Percentiles rank a stretch among this genome's conserved stretches.
Evolutionary conservation across 1,284 basidiomycete genomes (phyloP).

Genomic region (Chondrostereum purpureum): DNA sequence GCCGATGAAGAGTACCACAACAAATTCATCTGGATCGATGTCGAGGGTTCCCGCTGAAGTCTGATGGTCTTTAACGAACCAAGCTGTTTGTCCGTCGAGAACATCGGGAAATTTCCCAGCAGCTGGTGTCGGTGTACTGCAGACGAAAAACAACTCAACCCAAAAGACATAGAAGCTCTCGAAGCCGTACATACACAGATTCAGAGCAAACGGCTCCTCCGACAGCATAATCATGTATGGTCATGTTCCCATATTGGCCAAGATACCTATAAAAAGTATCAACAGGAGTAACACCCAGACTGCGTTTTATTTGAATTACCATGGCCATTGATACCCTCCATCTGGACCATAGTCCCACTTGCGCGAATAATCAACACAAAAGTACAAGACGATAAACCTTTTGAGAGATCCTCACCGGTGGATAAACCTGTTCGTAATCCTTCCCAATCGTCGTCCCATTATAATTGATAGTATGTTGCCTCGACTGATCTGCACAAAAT

Average conservation of each 20-base stretch:
- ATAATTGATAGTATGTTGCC: constrained; percentile 17
- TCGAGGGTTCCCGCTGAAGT: constrained; percentile 13
- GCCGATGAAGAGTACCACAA: constrained; percentile 16
- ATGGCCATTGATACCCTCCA: constrained; percentile 19
- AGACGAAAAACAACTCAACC: background rate
- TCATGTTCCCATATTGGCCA: constrained; percentile 17
- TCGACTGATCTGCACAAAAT: constrained; percentile 15
- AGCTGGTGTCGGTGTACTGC: constrained; percentile 5
- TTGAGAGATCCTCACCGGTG: constrained; percentile 15
- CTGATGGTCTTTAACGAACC: constrained; percentile 18
- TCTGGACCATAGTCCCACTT: constrained; percentile 16
- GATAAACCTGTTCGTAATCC: constrained; percentile 20
- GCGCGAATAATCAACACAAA: background rate
- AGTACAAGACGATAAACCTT: background rate
- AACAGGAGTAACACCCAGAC: background rate
- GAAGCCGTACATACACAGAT: constrained; percentile 15
- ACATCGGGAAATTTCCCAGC: constrained; percentile 14
- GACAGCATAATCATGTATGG: constrained; percentile 17
- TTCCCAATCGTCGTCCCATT: constrained; percentile 19
- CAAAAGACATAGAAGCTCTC: background rate
- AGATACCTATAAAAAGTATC: constrained; percentile 11
- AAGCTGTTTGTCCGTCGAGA: constrained; percentile 14
- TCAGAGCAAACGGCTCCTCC: constrained; percentile 10
- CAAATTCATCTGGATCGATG: constrained; percentile 15
- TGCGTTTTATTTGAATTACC: constrained; percentile 4